phyloP scores from a whole-genome alignment of 139 green algal genomes.

The Asterochloris erici region DNA sequence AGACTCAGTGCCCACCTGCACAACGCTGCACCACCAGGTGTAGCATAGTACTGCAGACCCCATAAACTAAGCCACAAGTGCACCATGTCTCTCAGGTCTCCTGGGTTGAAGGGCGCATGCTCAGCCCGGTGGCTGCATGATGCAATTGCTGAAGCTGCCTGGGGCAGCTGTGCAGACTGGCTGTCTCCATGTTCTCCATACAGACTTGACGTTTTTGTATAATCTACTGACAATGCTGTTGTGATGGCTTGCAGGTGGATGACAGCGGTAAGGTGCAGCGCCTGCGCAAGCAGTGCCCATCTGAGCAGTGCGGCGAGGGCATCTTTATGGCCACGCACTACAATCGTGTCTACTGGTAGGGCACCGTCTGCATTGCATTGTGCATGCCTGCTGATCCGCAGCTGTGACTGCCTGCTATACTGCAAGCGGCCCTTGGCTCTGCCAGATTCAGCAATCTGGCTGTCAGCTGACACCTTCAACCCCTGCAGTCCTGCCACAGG shows the following conservation, averaged over 20 bases:
- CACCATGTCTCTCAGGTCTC: no score
- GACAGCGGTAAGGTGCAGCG: slow-evolving; percentile 95
- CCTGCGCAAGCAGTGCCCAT: slow-evolving; percentile 94
- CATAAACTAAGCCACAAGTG: no score
- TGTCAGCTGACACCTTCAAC: neutral
- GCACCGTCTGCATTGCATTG: neutral
- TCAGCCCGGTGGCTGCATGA: no score
- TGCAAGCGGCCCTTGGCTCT: neutral
- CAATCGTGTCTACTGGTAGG: slow-evolving; percentile 90
- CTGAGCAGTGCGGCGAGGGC: slow-evolving; percentile 83
- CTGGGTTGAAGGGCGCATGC: no score
- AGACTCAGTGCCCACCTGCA: no score
- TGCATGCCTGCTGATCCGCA: neutral
- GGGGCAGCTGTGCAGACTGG: no score
- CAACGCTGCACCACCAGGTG: no score
- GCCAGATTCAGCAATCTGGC: neutral
- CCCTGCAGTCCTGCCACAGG: neutral
- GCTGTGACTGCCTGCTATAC: neutral
- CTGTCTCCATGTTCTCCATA: no score
- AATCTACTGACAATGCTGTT: no score
- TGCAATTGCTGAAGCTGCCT: no score
- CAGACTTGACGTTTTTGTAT: no score
- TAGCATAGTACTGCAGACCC: no score
- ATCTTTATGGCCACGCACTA: slow-evolving; percentile 99
- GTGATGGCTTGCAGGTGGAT: slow-evolving; percentile 68